Percentiles rank a stretch among this genome's conserved stretches.
These are phyloP conservation scores for Calonectria pauciramosa DNA, from an alignment of 2,329 filamentous ascomycete species.

Conservation along the genomic window DNA sequence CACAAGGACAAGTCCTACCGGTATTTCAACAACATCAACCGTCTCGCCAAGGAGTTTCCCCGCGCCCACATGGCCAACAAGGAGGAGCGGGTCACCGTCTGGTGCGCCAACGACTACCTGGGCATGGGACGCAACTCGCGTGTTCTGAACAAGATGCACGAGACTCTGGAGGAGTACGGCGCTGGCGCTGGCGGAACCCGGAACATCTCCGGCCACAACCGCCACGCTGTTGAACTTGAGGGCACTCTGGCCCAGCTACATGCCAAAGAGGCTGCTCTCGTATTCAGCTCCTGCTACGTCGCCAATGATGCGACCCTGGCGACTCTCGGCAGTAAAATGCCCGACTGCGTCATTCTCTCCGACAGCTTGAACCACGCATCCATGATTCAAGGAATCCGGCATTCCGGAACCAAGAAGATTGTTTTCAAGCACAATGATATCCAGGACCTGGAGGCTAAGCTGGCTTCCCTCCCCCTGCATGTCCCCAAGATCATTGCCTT, in stretches of 20 bases:
- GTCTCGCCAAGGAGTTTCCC: slow-evolving; percentile 94
- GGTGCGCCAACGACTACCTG: slow-evolving; percentile 99
- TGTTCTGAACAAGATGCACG: slow-evolving; percentile 92
- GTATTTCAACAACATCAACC: slow-evolving; percentile 99
- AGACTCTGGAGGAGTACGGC: slow-evolving; percentile 94
- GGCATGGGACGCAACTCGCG: slow-evolving; percentile 95
- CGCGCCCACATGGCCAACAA: slow-evolving; percentile 89
- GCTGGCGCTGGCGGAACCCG: slow-evolving; percentile 95
- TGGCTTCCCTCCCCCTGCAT: slow-evolving; percentile 86
- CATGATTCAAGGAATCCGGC: slow-evolving; percentile 99
- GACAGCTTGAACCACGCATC: slow-evolving; percentile 98
- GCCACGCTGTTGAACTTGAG: slow-evolving; percentile 90
- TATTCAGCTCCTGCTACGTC: slow-evolving; percentile 98
- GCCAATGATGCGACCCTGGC: slow-evolving; percentile 98
- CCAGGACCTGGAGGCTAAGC: slow-evolving; percentile 91
- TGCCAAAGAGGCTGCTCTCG: slow-evolving; percentile 90
- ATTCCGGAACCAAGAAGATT: slow-evolving; percentile 96
- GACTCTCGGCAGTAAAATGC: slow-evolving; percentile 96
- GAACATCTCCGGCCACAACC: slow-evolving; percentile 98
- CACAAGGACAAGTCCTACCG: slow-evolving; percentile 99
- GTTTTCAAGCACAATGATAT: slow-evolving; percentile 99
- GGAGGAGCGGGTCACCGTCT: slow-evolving; percentile 92
- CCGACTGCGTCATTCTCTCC: slow-evolving; percentile 96
- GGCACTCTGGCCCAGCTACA: slow-evolving; percentile 87
- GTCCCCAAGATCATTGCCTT: slow-evolving; percentile 98